Base-by-base conservation (phyloP, 2,329 filamentous ascomycete genomes). In the Alternaria tenuissima region DNA sequence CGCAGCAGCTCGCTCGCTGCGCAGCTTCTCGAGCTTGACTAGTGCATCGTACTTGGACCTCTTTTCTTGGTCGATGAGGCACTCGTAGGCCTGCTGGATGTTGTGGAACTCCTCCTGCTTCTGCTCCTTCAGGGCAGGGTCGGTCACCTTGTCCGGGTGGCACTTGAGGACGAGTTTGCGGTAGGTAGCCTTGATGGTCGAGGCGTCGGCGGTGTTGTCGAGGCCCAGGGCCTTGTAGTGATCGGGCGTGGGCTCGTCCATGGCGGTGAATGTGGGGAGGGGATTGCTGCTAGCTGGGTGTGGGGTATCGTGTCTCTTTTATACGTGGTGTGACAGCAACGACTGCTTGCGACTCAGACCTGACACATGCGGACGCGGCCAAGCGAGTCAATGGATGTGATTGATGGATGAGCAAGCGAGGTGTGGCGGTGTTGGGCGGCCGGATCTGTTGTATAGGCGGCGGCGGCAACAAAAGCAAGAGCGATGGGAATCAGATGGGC, bases 1-100 rank as follows among this genome's bases (percentile, higher is more conserved):
- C 56, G 78, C 86, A 69, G 83, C 78, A 69, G 83, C 78, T 61
- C 82, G 79, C 66, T 88, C 83, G 64, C 80, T 87, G 74, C 86
- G 86, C 71, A 92, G 80, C 75, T 89, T 87, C 52, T 86, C 87
- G 63, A 94, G 78, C 70, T 85, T 88, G 63, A 90, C 83, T 74
- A 89, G 86, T 53, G 93, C 88, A 79, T 98, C 93, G 78, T 97
- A 97, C 67, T 89, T 88, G 59, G 83, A 80, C 61, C 92, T 85
- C 75, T 89, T 88, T 7, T 82, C 84, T 28, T 94, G 91, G 75
- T 97, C 90, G 72, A 88, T 91, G 62, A 99, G 87, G 30, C 95
- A 84, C 79, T 98, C 95, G 80, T 97, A 99, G 52, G 95, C 94
- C 71, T 94, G 88, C 78, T 97, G 94, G 34, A 98, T 92, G 76